A percentile compares a stretch with the other conserved stretches of the same genome.
Evolutionary conservation across 257 asterid species (phyloP).

Genomic region (Striga asiatica): DNA sequence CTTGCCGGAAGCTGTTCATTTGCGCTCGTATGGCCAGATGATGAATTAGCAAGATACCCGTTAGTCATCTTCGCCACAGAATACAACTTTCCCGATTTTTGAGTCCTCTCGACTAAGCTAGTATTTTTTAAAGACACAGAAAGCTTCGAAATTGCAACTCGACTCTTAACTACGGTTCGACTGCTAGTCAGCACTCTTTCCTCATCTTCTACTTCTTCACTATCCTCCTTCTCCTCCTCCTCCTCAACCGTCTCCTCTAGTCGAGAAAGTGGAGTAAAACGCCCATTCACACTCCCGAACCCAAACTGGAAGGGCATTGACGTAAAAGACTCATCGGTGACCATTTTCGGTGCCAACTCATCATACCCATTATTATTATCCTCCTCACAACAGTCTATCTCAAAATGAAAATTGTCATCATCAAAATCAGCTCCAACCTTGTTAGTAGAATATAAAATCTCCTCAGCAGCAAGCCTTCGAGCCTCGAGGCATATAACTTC

Average conservation of each 20-base stretch:
- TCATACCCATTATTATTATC: no score
- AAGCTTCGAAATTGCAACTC: constrained; percentile 30
- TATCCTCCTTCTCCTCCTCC: constrained; percentile 49
- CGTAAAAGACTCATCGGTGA: no score
- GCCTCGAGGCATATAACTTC: constrained; percentile 88
- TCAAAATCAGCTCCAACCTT: constrained; percentile 28
- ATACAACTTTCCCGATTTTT: no score
- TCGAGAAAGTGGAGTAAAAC: constrained; percentile 49
- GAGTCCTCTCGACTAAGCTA: constrained; percentile 54
- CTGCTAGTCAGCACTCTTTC: constrained; percentile 27
- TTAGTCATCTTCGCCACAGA: no score
- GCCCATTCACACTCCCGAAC: constrained; percentile 35
- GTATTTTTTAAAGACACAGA: constrained; percentile 46
- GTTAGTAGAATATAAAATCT: constrained; percentile 34
- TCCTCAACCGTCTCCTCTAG: constrained; percentile 70
- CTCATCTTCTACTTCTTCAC: constrained; percentile 35
- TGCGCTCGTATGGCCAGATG: constrained; percentile 82
- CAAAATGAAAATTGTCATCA: constrained; percentile 56
- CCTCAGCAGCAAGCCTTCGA: constrained; percentile 50
- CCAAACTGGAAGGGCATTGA: constrained; percentile 46
- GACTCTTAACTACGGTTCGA: neutral
- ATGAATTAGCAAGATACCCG: constrained; percentile 35
- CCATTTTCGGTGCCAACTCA: no score
- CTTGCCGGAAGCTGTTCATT: constrained; percentile 89
- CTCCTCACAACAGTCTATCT: constrained; percentile 82